A percentile compares a stretch with the other conserved stretches of the same genome.
Evolutionary conservation across 2,329 filamentous ascomycete species (phyloP).

Genomic region (Erysiphe pulchra): DNA sequence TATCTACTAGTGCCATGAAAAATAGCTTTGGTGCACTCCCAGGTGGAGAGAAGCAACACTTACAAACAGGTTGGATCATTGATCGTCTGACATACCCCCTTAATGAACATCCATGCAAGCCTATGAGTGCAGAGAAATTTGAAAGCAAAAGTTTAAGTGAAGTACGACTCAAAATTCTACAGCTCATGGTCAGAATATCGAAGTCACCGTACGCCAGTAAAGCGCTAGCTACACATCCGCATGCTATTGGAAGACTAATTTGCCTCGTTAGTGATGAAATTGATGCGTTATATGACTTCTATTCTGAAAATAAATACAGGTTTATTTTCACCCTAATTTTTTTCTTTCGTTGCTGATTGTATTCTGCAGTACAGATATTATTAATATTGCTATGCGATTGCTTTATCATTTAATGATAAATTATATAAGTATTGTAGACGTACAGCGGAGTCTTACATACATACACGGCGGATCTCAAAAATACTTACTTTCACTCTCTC

Average conservation of each 20-base stretch:
- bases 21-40: slow-evolving; percentile 40
- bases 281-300: slow-evolving; percentile 26
- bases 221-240: slow-evolving; percentile 41
- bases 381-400: slow-evolving; percentile 34
- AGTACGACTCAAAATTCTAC: slow-evolving; percentile 17
- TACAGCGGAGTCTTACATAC: slow-evolving; percentile 43
- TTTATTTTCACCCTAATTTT: slow-evolving; percentile 4
- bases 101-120: slow-evolving; percentile 17
- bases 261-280: slow-evolving; percentile 52
- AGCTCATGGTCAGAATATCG: slow-evolving; percentile 33
- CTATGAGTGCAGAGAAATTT: slow-evolving; percentile 7
- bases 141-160: slow-evolving; percentile 7
- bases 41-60: slow-evolving; percentile 11
- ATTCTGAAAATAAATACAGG: slow-evolving; percentile 17
- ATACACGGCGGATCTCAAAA: slow-evolving; percentile 54
- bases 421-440: slow-evolving; percentile 37
- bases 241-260: slow-evolving; percentile 49
- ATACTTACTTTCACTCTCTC: slow-evolving; percentile 54
- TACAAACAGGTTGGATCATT: slow-evolving; percentile 13
- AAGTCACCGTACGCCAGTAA: slow-evolving; percentile 33
- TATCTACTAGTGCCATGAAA: slow-evolving; percentile 38
- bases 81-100: slow-evolving; percentile 18
- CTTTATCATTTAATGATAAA: slow-evolving; percentile 30
- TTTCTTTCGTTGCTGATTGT: background rate
- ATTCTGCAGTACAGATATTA: slow-evolving; percentile 16